These are phyloP conservation scores for Colletotrichum tanaceti DNA, from an alignment of 2,329 filamentous ascomycete species.

Conservation along the genomic window DNA sequence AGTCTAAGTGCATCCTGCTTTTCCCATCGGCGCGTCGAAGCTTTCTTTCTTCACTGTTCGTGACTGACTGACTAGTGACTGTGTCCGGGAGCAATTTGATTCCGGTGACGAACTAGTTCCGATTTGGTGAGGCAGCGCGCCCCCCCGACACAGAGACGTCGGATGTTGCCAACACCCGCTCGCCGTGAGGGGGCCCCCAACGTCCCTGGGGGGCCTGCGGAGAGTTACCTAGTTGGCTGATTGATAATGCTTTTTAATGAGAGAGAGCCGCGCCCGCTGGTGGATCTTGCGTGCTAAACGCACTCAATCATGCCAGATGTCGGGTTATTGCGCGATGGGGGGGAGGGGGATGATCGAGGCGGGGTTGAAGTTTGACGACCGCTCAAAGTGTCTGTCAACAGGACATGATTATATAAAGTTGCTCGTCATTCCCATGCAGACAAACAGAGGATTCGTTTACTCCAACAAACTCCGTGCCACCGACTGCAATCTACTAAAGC, in stretches of 20 bases:
- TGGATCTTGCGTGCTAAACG: conserved; percentile 21
- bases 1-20: not conserved
- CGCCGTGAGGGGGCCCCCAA: conserved; percentile 1
- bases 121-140: not conserved
- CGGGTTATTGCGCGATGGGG: conserved; percentile 29
- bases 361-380: conserved; percentile 5
- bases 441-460: no score
- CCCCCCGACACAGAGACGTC: not conserved
- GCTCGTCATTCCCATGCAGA: not conserved
- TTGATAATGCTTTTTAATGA: not conserved
- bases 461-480: not conserved
- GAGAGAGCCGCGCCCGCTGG: not conserved
- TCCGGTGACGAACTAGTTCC: not conserved
- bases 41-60: no score
- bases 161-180: not conserved
- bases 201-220: not conserved
- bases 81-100: not conserved
- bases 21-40: not conserved
- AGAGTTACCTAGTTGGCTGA: not conserved
- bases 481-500: no score
- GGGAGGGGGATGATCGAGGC: conserved; percentile 6
- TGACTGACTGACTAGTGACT: no score
- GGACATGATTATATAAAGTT: conserved; percentile 26
- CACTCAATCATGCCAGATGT: conserved; percentile 21
- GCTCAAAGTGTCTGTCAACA: not conserved